Evolutionary conservation across 768 basidiomycete species (phyloP).

Genomic region (Kwoniella sp.): DNA sequence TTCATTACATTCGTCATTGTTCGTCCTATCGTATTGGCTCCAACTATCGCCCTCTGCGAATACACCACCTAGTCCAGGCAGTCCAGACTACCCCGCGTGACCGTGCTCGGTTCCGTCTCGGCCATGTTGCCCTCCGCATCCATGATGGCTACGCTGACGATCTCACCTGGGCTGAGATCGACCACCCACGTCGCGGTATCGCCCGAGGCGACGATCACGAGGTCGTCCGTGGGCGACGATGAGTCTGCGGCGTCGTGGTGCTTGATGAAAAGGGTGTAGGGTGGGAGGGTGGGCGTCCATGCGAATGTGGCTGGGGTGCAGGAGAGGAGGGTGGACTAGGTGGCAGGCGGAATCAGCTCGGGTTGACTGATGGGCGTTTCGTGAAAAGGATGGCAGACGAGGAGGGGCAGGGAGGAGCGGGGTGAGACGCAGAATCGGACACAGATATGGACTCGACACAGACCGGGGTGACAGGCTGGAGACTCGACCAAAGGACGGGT

Average conservation of each 20-base stretch:
- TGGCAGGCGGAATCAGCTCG: no score
- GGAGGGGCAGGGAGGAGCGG: neutral
- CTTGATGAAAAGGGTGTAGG: slow-evolving; percentile 8
- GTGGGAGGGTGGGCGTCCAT: slow-evolving; percentile 7
- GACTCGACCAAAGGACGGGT: no score
- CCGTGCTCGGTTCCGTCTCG: slow-evolving; percentile 6
- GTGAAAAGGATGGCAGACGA: neutral
- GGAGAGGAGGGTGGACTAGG: slow-evolving; percentile 8
- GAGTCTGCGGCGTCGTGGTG: neutral
- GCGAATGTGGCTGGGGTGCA: slow-evolving; percentile 9
- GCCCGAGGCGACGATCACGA: slow-evolving; percentile 16
- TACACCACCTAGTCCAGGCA: slow-evolving; percentile 25
- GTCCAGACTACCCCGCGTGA: slow-evolving; percentile 18
- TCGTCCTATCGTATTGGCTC: no score
- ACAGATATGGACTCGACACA: no score
- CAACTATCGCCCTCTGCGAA: no score
- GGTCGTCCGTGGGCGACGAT: slow-evolving; percentile 1
- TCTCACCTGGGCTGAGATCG: slow-evolving; percentile 22
- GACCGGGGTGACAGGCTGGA: no score
- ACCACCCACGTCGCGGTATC: slow-evolving; percentile 28
- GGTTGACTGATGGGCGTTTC: no score
- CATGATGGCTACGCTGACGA: slow-evolving; percentile 18
- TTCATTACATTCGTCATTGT: no score
- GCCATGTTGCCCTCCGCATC: slow-evolving; percentile 28
- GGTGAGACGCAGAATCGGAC: no score